These are phyloP conservation scores for Xylariaceae sp. DNA, from an alignment of 2,329 filamentous ascomycete genomes.

Conservation along the genomic window DNA sequence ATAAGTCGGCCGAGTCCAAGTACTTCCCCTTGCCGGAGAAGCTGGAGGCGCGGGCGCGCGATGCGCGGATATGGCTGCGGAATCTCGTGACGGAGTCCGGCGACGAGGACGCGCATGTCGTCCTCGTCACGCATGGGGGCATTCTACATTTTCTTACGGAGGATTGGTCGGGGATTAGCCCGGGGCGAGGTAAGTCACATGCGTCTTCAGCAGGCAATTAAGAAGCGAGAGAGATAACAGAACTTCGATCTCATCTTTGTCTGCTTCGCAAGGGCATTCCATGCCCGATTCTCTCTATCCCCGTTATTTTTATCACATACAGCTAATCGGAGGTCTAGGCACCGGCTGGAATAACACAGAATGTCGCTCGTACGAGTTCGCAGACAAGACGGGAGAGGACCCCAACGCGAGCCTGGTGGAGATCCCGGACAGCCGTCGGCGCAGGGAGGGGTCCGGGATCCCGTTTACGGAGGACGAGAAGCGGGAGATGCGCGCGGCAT, in stretches of 20 bases:
- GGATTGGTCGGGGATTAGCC: conserved; percentile 63
- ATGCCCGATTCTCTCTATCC: too few species aligned
- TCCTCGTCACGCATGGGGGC: conserved; percentile 75
- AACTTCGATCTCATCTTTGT: too few species aligned
- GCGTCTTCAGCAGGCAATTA: background rate
- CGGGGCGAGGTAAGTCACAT: conserved; percentile 35
- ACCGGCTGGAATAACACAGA: conserved; percentile 74
- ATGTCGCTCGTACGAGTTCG: conserved; percentile 62
- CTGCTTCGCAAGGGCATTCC: too few species aligned
- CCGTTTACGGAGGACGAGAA: conserved; percentile 44
- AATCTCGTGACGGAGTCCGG: conserved; percentile 38
- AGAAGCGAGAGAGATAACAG: too few species aligned
- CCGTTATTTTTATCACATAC: too few species aligned
- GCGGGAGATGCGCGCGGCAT: conserved; percentile 38
- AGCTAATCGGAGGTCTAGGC: conserved; percentile 39
- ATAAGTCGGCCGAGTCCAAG: conserved; percentile 49
- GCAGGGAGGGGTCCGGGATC: conserved; percentile 38
- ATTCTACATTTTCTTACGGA: conserved; percentile 81
- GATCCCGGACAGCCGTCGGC: conserved; percentile 44
- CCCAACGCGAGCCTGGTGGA: conserved; percentile 44
- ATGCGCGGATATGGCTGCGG: conserved; percentile 54
- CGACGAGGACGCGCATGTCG: conserved; percentile 55
- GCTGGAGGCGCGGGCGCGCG: conserved; percentile 56
- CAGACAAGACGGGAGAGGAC: conserved; percentile 46
- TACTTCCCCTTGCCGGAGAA: conserved; percentile 47